Conservation (phyloP, 352 stramenopile species). For the Phytophthora europaea region DNA sequence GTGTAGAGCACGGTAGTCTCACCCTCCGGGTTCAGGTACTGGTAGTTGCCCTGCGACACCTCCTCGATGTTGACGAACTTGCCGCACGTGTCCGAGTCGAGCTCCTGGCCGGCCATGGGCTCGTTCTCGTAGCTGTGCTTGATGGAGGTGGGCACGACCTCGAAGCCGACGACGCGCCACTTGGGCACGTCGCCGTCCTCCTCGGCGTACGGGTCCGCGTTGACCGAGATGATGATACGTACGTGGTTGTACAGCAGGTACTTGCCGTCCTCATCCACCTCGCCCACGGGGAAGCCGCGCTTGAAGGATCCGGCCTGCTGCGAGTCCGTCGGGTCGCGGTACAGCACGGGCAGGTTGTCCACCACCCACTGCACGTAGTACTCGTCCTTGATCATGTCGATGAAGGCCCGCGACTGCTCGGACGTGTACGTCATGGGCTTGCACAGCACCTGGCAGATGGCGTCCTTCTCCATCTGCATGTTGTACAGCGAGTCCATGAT, state of each 20-base stretch:
- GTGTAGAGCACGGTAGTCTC: slow-evolving; percentile 97
- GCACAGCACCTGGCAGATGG: slow-evolving; percentile 92
- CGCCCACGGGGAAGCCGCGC: slow-evolving; percentile 94
- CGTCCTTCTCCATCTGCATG: slow-evolving; percentile 92
- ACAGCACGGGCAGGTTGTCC: slow-evolving; percentile 93
- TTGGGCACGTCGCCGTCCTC: slow-evolving; percentile 62
- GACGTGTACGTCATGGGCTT: slow-evolving; percentile 86
- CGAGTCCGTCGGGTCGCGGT: slow-evolving; percentile 80
- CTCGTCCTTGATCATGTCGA: slow-evolving; percentile 94
- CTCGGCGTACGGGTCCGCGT: slow-evolving; percentile 84
- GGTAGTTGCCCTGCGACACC: slow-evolving; percentile 82
- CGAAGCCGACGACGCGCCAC: slow-evolving; percentile 96
- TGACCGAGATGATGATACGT: slow-evolving; percentile 95
- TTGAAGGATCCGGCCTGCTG: slow-evolving; percentile 84
- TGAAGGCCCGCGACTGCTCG: slow-evolving; percentile 86
- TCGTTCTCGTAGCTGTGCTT: slow-evolving; percentile 93
- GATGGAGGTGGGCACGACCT: slow-evolving; percentile 97
- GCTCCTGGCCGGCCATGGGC: slow-evolving; percentile 78
- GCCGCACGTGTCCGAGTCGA: slow-evolving; percentile 86
- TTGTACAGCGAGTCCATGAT: slow-evolving; percentile 94
- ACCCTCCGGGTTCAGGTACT: slow-evolving; percentile 78
- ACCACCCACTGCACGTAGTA: slow-evolving; percentile 97
- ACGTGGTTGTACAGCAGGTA: slow-evolving; percentile 99
- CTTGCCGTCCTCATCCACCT: slow-evolving; percentile 90
- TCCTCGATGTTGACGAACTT: slow-evolving; percentile 93